Base-by-base conservation (phyloP, 108 stramenopile genomes). In the Seminavis robusta region DNA sequence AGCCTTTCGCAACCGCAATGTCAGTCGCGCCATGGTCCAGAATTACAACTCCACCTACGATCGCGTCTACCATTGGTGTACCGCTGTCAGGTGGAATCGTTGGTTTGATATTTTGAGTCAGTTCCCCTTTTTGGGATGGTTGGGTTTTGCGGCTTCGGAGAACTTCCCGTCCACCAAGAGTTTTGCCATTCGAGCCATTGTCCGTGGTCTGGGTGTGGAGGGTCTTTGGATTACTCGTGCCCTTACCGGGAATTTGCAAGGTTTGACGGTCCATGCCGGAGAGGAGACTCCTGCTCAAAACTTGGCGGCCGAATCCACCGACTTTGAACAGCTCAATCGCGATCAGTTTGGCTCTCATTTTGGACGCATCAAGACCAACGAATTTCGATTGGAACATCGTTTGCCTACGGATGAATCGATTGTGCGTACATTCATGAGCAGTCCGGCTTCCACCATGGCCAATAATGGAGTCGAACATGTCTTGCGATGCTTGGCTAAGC, bases 381-480 rank as follows among this genome's bases (percentile, higher is more conserved):
- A 54, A 43, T 73, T 73, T 32, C 59, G 71, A 7, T 15, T 59
- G 13, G 40, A 32, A 10, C 57, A 73, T 52, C 59, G 71, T n/a
- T 49, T 73, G 5, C 59, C 71, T 0, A 48, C 51, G 13, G 71
- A 73, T 40, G 65, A 73, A 40, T 59, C 59, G 2, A 67, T 73
- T 51, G 54, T 73, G 15, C 60, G 59, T 37, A 40, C 60, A 27
- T 73, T 73, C 39, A 32, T 66, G 19, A 30, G 20, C 3, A 24
- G 29, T 10, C 71, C 71, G 0, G 56, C 56, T n/a, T 30, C 65
- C 24, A 73, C 71, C 25, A 62, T 73, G 71, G 33, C 67, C 36
- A 53, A 73, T 33, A 65, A 67, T 42, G 71, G 71, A n/a, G 60
- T 61, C 11, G 71, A 56, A 13, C 65, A 62, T 47, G 59, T 59